These are phyloP conservation scores for Limnanthes douglasii DNA, from an alignment of 345 rosid genomes.

Conservation along the genomic window DNA sequence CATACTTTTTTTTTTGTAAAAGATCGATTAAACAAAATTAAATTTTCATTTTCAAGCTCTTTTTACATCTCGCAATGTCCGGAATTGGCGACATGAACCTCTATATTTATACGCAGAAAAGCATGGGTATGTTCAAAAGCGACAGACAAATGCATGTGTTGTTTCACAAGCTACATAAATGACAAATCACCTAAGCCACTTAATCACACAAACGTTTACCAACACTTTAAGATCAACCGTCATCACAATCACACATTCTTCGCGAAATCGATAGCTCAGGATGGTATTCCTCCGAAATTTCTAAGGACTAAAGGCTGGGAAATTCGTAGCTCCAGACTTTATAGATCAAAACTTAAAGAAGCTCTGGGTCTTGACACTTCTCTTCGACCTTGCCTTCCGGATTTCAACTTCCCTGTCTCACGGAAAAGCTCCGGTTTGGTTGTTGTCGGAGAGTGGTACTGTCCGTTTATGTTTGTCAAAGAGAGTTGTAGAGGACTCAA, in stretches of 20 bases:
- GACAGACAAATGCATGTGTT: slow-evolving; percentile 30
- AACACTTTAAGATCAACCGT: slow-evolving; percentile 37
- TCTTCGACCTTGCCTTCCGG: slow-evolving; percentile 37
- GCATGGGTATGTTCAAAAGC: slow-evolving; percentile 48
- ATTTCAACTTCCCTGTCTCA: slow-evolving; percentile 21
- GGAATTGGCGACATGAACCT: neutral
- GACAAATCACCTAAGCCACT: slow-evolving; percentile 45
- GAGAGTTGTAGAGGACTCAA: slow-evolving; percentile 21
- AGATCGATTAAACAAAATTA: too few species aligned
- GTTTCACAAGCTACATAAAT: slow-evolving; percentile 25
- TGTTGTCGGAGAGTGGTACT: slow-evolving; percentile 63
- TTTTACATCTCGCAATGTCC: neutral
- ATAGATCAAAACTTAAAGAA: slow-evolving; percentile 25
- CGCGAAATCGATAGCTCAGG: slow-evolving; percentile 37
- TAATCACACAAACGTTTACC: slow-evolving; percentile 46
- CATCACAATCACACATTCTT: slow-evolving; percentile 23
- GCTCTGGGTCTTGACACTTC: slow-evolving; percentile 52
- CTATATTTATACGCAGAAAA: slow-evolving; percentile 17
- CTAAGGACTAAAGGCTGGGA: slow-evolving; percentile 60
- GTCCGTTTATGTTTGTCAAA: slow-evolving; percentile 52
- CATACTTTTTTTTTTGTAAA: too few species aligned
- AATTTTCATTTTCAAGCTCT: too few species aligned
- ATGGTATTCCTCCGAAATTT: slow-evolving; percentile 38
- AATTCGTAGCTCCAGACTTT: slow-evolving; percentile 18
- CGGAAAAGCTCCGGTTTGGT: slow-evolving; percentile 19